These are phyloP conservation scores for Malus hybrid DNA, from an alignment of 331 rosid genomes.

Conservation along the genomic window DNA sequence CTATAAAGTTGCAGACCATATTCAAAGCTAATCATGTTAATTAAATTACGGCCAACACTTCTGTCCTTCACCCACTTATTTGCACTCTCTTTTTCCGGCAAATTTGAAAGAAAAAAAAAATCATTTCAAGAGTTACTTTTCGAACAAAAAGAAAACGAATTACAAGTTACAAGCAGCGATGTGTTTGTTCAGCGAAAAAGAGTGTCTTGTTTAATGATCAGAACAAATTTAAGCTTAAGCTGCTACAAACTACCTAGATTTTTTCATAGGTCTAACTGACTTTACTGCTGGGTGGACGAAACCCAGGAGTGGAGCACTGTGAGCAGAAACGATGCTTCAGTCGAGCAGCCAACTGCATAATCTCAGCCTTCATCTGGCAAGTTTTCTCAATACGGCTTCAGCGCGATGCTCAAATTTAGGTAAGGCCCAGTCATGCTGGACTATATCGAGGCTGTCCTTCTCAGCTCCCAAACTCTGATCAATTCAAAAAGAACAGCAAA, in stretches of 20 bases:
- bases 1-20: background rate
- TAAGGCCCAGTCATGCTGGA: constrained; percentile 89
- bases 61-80: too few species aligned
- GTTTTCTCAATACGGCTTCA: constrained; percentile 54
- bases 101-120: background rate
- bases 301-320: background rate
- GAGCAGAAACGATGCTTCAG: background rate
- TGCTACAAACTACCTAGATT: background rate
- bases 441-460: constrained; percentile 92
- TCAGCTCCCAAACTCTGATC: constrained; percentile 83
- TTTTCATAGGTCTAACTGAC: background rate
- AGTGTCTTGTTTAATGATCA: background rate
- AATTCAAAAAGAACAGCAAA: background rate
- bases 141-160: background rate
- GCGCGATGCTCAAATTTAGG: constrained; percentile 71
- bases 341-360: background rate
- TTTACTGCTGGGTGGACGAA: background rate
- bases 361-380: constrained; percentile 27
- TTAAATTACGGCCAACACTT: background rate
- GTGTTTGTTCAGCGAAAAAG: too few species aligned
- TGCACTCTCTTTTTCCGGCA: background rate
- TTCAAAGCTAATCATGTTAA: background rate
- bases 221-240: background rate
- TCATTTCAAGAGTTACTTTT: too few species aligned
- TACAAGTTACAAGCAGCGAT: background rate